Percentiles rank a stretch among this genome's conserved stretches.
Evolutionary conservation across 192 early-diverging fungal species (phyloP).

Genomic region (Coemansia sp.): DNA sequence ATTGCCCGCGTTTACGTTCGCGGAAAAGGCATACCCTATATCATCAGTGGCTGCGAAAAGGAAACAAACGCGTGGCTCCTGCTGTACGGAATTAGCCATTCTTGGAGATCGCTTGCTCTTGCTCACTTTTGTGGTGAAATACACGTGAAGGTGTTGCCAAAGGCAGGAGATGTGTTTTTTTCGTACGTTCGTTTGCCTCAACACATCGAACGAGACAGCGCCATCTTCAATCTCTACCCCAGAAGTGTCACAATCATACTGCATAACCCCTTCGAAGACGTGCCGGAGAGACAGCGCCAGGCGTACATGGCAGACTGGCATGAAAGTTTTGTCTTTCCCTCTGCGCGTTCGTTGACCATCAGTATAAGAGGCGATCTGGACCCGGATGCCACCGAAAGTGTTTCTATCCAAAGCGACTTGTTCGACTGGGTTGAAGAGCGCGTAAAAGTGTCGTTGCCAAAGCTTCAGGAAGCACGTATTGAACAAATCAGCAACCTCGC

Average conservation of each 20-base stretch:
- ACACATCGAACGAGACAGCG: background rate
- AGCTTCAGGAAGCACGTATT: background rate
- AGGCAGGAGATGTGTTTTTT: background rate
- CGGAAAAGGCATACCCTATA: background rate
- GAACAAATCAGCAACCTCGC: background rate
- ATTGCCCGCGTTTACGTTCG: background rate
- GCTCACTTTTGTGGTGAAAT: background rate
- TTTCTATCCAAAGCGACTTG: background rate
- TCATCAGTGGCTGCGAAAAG: too few species aligned
- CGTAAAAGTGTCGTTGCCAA: background rate
- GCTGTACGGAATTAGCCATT: background rate
- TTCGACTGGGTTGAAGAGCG: background rate
- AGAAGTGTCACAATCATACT: background rate
- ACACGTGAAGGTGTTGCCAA: background rate
- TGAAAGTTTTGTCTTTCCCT: background rate
- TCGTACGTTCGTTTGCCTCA: background rate
- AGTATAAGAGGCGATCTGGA: background rate
- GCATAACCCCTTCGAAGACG: background rate
- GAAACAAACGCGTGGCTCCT: background rate
- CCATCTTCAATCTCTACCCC: background rate
- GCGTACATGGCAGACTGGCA: background rate
- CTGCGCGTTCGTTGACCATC: background rate
- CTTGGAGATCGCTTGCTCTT: background rate
- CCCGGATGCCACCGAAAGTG: background rate
- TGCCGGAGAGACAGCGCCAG: background rate